phyloP scores from a whole-genome alignment of 1,139 yeast genomes.

The Kodamaea plutei region DNA sequence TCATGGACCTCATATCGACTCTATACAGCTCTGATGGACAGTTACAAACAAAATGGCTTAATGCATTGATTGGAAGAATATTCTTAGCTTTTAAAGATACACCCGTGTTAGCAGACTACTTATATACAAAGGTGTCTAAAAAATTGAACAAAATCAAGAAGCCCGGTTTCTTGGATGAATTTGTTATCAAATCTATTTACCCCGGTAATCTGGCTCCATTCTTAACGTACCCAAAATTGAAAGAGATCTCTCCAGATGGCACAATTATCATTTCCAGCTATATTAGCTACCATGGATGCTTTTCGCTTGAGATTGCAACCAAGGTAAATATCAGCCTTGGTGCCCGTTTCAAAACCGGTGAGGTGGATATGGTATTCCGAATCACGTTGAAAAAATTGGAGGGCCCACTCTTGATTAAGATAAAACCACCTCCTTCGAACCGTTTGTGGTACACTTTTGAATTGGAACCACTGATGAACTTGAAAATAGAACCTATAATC shows the following conservation, averaged over 20 bases:
- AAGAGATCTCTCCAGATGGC: constrained; percentile 79
- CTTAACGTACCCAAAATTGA: constrained; percentile 66
- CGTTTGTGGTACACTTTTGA: constrained; percentile 90
- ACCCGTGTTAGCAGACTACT: constrained; percentile 52
- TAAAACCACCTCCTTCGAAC: constrained; percentile 88
- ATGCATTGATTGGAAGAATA: constrained; percentile 78
- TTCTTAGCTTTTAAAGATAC: constrained; percentile 77
- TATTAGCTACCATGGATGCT: constrained; percentile 66
- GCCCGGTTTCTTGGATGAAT: constrained; percentile 84
- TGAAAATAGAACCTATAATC: constrained; percentile 82
- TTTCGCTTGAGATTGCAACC: constrained; percentile 74
- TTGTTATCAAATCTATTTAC: constrained; percentile 65
- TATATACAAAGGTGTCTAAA: constrained; percentile 58
- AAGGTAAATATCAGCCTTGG: constrained; percentile 73
- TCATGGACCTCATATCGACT: constrained; percentile 69
- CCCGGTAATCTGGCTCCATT: constrained; percentile 82
- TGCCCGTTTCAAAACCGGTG: constrained; percentile 73
- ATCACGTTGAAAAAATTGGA: constrained; percentile 63
- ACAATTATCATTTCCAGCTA: constrained; percentile 59
- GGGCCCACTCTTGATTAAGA: constrained; percentile 65
- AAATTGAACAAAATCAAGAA: constrained; percentile 75
- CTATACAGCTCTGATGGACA: constrained; percentile 81
- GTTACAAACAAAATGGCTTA: constrained; percentile 82
- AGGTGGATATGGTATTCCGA: constrained; percentile 71
- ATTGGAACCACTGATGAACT: constrained; percentile 67